A percentile compares a stretch with the other conserved stretches of the same genome.
Evolutionary conservation across 1,284 basidiomycete genomes (phyloP).

Genomic region (Neonothopanus nambi): DNA sequence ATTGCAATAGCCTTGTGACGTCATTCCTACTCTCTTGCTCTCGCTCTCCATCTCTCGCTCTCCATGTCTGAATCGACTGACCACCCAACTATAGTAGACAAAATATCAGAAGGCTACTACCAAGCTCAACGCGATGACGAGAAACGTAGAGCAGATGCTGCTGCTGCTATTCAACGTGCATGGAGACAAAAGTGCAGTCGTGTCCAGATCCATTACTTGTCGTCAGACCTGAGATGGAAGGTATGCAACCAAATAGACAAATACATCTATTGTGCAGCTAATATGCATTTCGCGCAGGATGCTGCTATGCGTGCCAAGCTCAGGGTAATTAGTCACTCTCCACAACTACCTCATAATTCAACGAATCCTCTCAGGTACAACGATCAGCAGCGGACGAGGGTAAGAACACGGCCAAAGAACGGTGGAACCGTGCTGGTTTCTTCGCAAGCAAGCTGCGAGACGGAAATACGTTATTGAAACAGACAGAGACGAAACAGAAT

Average conservation of each 20-base stretch:
- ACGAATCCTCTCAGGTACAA: conserved; percentile 31
- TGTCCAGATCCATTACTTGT: conserved; percentile 16
- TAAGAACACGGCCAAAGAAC: conserved; percentile 40
- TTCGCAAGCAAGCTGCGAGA: conserved; percentile 45
- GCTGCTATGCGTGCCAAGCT: conserved; percentile 39
- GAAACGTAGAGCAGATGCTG: conserved; percentile 15
- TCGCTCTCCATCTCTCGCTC: neutral
- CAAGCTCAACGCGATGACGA: conserved; percentile 9
- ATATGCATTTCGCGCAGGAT: conserved; percentile 29
- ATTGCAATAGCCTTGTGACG: conserved; percentile 9
- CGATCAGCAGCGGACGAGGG: conserved; percentile 42
- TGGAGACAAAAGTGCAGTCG: conserved; percentile 20
- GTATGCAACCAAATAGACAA: neutral
- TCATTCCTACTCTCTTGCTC: conserved; percentile 1
- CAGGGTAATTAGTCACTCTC: conserved; percentile 30
- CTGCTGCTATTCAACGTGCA: conserved; percentile 19
- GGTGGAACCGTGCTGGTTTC: conserved; percentile 50
- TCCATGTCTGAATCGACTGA: neutral
- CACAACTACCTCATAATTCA: neutral
- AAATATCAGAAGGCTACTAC: conserved; percentile 2
- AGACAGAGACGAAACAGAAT: conserved; percentile 30
- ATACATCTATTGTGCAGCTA: neutral
- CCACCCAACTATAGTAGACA: neutral
- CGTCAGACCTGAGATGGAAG: conserved; percentile 22
- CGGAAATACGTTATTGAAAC: conserved; percentile 38